Evolutionary conservation across 345 rosid species (phyloP).

Genomic region (Eutrema yunnanense): DNA sequence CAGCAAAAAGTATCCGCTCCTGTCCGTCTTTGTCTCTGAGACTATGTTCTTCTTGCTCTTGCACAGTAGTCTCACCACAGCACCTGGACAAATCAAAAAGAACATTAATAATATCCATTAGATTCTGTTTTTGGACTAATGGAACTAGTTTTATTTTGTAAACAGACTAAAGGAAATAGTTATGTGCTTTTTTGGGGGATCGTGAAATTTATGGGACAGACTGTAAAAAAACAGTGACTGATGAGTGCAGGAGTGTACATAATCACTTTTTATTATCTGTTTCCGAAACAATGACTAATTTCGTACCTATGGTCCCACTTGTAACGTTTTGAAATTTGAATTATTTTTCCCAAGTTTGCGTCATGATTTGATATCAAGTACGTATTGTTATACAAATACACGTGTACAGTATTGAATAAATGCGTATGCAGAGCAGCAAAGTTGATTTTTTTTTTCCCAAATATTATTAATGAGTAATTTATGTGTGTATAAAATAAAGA

Average conservation of each 20-base stretch:
- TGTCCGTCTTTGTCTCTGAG: constrained; percentile 45
- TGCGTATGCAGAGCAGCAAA: neutral
- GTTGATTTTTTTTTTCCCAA: neutral
- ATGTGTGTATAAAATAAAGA: neutral
- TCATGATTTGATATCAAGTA: constrained; percentile 4
- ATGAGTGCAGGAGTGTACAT: constrained; percentile 5
- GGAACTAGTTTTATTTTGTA: neutral
- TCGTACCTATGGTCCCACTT: constrained; percentile 20
- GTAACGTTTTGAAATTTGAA: constrained; percentile 22
- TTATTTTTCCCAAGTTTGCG: constrained; percentile 11
- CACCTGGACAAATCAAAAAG: constrained; percentile 35
- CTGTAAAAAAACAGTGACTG: constrained; percentile 26
- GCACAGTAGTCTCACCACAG: constrained; percentile 63
- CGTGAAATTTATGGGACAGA: neutral
- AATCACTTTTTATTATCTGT: neutral
- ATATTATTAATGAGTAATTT: neutral
- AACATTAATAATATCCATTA: neutral
- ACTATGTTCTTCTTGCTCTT: constrained; percentile 44
- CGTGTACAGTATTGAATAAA: neutral
- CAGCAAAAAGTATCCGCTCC: constrained; percentile 71
- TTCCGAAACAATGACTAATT: neutral
- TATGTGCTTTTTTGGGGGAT: neutral
- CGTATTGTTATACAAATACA: neutral
- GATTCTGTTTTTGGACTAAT: neutral
- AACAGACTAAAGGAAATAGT: neutral